These are phyloP conservation scores for Ceratobasidium sp. DNA, from an alignment of 1,284 basidiomycete species.

Conservation along the genomic window DNA sequence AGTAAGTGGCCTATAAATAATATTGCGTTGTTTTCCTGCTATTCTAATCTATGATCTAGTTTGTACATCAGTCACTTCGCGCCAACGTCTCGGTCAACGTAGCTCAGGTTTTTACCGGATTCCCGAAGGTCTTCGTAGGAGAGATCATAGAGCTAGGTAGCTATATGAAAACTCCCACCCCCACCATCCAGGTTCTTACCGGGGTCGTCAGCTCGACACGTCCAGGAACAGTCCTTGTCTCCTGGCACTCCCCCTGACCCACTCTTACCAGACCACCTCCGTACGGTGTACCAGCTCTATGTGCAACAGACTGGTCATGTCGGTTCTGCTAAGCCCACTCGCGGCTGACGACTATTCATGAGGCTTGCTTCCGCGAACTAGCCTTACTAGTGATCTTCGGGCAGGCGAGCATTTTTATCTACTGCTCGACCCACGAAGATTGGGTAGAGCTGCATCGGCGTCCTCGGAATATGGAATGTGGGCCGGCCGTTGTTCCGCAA, in stretches of 20 bases:
- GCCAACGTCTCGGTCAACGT: slow-evolving; percentile 86
- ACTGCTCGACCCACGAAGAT: no score
- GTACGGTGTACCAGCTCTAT: slow-evolving; percentile 88
- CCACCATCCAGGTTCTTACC: not conserved
- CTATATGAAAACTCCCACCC: slow-evolving; percentile 46
- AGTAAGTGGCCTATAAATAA: slow-evolving; percentile 60
- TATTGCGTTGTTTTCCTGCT: not conserved
- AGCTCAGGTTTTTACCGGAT: slow-evolving; percentile 89
- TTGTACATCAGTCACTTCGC: slow-evolving; percentile 77
- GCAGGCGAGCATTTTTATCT: no score
- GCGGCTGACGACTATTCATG: slow-evolving; percentile 54
- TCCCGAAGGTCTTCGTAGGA: slow-evolving; percentile 94
- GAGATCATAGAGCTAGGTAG: slow-evolving; percentile 91
- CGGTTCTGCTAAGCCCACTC: slow-evolving; percentile 77
- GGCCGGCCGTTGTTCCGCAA: no score
- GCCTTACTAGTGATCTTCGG: no score
- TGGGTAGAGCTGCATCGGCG: no score
- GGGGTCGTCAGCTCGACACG: slow-evolving; percentile 32
- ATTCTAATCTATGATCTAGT: not conserved
- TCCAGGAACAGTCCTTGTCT: slow-evolving; percentile 38
- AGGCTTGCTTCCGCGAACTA: no score
- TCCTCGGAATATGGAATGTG: no score
- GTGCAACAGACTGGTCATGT: slow-evolving; percentile 84
- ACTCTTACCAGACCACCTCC: slow-evolving; percentile 86
- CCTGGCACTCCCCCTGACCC: slow-evolving; percentile 33